Evolutionary conservation across 257 asterid species (phyloP).

Genomic region (Ajuga chamaepitys): DNA sequence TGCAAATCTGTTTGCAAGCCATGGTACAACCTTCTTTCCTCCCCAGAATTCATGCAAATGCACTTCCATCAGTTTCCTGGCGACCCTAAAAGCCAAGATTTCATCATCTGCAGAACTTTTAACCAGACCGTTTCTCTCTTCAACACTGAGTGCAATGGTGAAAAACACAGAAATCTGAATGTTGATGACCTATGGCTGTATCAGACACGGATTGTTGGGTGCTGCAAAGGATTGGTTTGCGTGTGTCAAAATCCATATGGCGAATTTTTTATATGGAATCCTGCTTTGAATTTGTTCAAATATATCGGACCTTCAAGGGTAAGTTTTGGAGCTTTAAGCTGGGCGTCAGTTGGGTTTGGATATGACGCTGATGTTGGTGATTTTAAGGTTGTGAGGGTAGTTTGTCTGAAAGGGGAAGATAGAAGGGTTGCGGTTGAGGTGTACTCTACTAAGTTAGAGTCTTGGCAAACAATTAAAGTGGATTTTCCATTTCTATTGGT

Average conservation of each 20-base stretch:
- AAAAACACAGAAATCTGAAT: background rate
- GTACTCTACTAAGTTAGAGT: background rate
- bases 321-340: background rate
- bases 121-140: background rate
- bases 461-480: background rate
- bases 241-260: background rate
- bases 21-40: too few species aligned
- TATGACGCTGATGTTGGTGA: background rate
- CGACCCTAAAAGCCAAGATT: background rate
- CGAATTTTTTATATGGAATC: constrained; percentile 7
- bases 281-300: background rate
- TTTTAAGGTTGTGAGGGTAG: constrained; percentile 12
- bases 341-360: constrained; percentile 2
- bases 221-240: background rate
- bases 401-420: background rate
- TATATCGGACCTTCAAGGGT: background rate
- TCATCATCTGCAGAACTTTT: background rate
- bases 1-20: too few species aligned
- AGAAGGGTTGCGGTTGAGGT: background rate
- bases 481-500: background rate
- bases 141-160: background rate
- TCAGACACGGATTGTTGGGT: background rate
- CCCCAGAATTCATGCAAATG: too few species aligned
- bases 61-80: background rate
- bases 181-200: background rate